Evolutionary conservation across 345 rosid genomes (phyloP).

Genomic region (Linum tenue): DNA sequence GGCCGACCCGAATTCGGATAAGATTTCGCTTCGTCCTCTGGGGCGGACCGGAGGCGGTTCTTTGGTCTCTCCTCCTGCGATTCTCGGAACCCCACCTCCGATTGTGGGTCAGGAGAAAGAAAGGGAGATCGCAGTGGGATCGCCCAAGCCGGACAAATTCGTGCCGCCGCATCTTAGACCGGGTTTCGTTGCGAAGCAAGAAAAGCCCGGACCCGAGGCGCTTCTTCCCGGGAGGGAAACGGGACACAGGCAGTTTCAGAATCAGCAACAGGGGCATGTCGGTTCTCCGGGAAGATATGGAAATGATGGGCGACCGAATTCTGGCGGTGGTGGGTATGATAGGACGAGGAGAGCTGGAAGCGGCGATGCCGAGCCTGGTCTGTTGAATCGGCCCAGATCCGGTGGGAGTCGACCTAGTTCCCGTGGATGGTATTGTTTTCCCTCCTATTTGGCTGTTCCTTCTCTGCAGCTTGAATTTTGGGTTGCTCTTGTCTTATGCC

Average conservation of each 20-base stretch:
- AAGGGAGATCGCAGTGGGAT: slow-evolving; percentile 11
- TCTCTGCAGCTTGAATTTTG: too few species aligned
- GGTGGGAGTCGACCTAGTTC: slow-evolving; percentile 61
- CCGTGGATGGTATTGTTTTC: slow-evolving; percentile 43
- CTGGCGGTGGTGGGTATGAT: slow-evolving; percentile 20
- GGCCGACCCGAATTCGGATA: slow-evolving; percentile 24
- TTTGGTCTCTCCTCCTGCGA: slow-evolving; percentile 3
- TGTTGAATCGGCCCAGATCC: slow-evolving; percentile 40
- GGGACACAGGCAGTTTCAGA: slow-evolving; percentile 19
- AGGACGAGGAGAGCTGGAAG: slow-evolving; percentile 22
- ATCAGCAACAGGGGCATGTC: slow-evolving; percentile 14
- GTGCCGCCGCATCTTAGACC: slow-evolving; percentile 97
- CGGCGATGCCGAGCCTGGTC: slow-evolving; percentile 33
- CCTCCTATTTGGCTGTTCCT: too few species aligned
- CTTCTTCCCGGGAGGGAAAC: slow-evolving; percentile 13
- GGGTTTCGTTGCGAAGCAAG: slow-evolving; percentile 57
- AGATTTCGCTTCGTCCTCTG: slow-evolving; percentile 56
- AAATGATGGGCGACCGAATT: slow-evolving; percentile 58
- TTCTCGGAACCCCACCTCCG: slow-evolving; percentile 4
- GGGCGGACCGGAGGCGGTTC: slow-evolving; percentile 37
- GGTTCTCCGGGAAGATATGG: slow-evolving; percentile 30
- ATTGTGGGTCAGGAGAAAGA: slow-evolving; percentile 6
- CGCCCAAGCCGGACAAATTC: slow-evolving; percentile 44
- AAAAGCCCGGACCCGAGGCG: slow-evolving; percentile 11
- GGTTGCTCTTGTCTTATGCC: too few species aligned